Base-by-base conservation (phyloP, 306 rosid genomes). In the Rosa rugosa region DNA sequence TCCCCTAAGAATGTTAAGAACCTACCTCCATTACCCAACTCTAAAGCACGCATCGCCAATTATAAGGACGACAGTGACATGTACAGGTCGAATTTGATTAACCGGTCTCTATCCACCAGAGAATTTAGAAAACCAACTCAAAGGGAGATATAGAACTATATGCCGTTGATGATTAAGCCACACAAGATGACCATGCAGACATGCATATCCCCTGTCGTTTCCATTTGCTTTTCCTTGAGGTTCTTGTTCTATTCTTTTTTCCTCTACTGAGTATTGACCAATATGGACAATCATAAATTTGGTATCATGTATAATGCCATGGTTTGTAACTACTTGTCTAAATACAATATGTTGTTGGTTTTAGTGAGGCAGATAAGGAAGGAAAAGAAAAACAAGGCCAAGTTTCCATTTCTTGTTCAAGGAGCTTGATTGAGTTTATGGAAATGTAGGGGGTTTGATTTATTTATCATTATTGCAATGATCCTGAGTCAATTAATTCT, bases 41-140 rank as follows among this genome's bases (percentile, higher is more conserved):
- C 89, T 4, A 88, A 85, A 80, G 67, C 79, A 46, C 75, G 77
- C 77, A 56, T 71, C 31, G 71, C 80, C 51, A 68, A 49, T 20
- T 23, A 82, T 75, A 77, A 69, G 62, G 82, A 80, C 25, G 88
- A 79, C 13, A 82, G 83, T 38, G 73, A 36, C 86, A 68, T 73
- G 45, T 79, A 82, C 84, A 81, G 65, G 80, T 69, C 83, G 41
- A 80, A 77, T 60, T 88, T 71, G 42, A 72, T 84, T 73, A 83
- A 78, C 75, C 92, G 91, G 90, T 92, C 93, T 51, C 72, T 84
- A 77, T 88, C 97, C 76, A 84, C 91, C 11, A 84, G 94, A 91
- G 97, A 92, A 76, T 88, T 84, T 68, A 88, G 88, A 85, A 82
- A 69, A 75, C 57, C 70, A 27, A 71, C 59, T 77, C 41, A 23